phyloP scores from a whole-genome alignment of 257 asterid genomes.

The Solanum microdontum region DNA sequence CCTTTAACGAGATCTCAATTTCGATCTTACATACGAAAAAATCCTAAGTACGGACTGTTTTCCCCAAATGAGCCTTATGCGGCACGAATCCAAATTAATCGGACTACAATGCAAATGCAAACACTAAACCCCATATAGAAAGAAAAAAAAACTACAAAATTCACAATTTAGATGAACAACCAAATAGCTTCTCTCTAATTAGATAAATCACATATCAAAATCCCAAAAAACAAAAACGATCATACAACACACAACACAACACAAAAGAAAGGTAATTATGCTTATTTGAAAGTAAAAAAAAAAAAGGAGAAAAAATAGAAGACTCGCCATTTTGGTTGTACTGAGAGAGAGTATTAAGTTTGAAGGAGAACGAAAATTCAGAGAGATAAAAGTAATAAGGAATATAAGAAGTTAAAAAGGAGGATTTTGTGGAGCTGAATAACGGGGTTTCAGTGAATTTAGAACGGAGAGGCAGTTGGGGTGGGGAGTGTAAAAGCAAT shows the following conservation, averaged over 20 bases:
- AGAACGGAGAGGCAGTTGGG: not conserved
- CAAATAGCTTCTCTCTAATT: not conserved
- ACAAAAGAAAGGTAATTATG: not conserved
- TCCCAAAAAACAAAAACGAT: not conserved
- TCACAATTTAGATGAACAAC: not conserved
- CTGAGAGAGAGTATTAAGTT: not conserved
- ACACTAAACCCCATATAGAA: not conserved
- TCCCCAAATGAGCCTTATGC: not conserved
- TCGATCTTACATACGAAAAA: not conserved
- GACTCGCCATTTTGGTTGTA: not conserved
- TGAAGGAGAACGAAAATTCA: not conserved
- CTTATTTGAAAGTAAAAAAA: not conserved
- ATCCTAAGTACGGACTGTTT: not conserved
- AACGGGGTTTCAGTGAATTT: not conserved
- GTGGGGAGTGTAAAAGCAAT: not conserved
- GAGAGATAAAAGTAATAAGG: not conserved
- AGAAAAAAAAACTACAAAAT: not conserved
- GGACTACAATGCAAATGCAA: not conserved
- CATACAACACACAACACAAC: not conserved
- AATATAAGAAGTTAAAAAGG: not conserved
- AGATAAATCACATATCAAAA: not conserved
- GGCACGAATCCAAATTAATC: not conserved
- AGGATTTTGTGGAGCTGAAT: not conserved
- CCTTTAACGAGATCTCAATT: not conserved
- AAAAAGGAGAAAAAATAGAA: not conserved